These are phyloP conservation scores for Fragaria ananassa DNA, from an alignment of 306 rosid genomes.

Conservation along the genomic window DNA sequence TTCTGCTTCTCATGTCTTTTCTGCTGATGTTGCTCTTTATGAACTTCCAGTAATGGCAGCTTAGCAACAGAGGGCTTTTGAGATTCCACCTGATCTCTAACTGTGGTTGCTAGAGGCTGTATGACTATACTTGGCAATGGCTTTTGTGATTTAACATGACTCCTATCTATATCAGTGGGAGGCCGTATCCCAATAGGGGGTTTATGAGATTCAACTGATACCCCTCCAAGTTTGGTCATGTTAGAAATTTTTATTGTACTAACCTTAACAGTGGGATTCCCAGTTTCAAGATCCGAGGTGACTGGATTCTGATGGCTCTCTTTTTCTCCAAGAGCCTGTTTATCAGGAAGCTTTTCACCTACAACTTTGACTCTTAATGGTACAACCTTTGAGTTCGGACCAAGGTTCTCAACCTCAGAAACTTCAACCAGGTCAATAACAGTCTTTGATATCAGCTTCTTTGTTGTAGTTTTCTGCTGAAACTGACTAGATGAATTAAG, in stretches of 20 bases:
- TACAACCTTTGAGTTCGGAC: slow-evolving; percentile 34
- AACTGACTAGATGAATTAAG: slow-evolving; percentile 51
- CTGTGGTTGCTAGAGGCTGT: slow-evolving; percentile 36
- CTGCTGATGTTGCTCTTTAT: slow-evolving; percentile 41
- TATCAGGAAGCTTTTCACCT: slow-evolving; percentile 60
- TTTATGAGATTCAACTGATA: slow-evolving; percentile 34
- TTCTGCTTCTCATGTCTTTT: slow-evolving; percentile 61
- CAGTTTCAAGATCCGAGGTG: slow-evolving; percentile 9
- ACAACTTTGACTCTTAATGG: slow-evolving; percentile 74
- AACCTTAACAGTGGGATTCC: slow-evolving; percentile 53
- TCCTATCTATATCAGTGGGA: slow-evolving; percentile 1
- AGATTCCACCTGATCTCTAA: slow-evolving; percentile 48
- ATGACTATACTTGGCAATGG: slow-evolving; percentile 28
- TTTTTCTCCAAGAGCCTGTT: slow-evolving; percentile 41
- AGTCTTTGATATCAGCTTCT: slow-evolving; percentile 53
- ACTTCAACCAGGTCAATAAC: slow-evolving; percentile 40
- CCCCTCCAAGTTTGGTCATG: slow-evolving; percentile 53
- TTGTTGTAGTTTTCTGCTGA: slow-evolving; percentile 51
- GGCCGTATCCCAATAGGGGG: slow-evolving; percentile 36
- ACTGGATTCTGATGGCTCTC: slow-evolving; percentile 16
- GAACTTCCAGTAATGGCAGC: slow-evolving; percentile 45
- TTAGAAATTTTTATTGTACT: slow-evolving; percentile 50
- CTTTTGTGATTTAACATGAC: slow-evolving; percentile 25
- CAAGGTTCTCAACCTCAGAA: slow-evolving; percentile 34
- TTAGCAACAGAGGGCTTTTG: slow-evolving; percentile 26